These are phyloP conservation scores for Phytophthora sp. DNA, from an alignment of 352 stramenopile genomes.

Conservation along the genomic window DNA sequence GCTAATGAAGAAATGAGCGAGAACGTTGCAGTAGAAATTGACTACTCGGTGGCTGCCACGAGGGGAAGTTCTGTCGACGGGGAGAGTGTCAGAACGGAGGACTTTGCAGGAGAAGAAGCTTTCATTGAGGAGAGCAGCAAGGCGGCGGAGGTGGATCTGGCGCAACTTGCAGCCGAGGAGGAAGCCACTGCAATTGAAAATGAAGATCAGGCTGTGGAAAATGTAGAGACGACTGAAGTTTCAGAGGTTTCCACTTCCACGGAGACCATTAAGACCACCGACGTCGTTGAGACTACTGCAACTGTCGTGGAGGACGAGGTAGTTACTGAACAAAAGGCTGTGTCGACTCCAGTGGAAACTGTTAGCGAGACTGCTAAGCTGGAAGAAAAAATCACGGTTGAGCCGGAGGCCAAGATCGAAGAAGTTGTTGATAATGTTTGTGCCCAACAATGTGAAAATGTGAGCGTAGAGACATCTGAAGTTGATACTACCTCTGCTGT, in stretches of 20 bases:
- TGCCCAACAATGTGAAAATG: too few species aligned
- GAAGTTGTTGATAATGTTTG: too few species aligned
- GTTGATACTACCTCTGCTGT: conserved; percentile 2
- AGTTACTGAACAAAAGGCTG: too few species aligned
- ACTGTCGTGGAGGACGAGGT: too few species aligned
- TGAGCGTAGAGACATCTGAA: not conserved
- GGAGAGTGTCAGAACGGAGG: conserved; percentile 29
- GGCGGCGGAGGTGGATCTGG: conserved; percentile 19
- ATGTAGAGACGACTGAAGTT: not conserved
- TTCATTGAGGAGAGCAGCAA: conserved; percentile 25
- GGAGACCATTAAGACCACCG: too few species aligned
- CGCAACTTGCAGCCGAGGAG: conserved; percentile 22
- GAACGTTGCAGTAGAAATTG: conserved; percentile 1
- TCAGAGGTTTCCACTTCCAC: too few species aligned
- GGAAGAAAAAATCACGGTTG: not conserved
- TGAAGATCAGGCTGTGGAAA: not conserved
- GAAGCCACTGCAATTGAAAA: not conserved
- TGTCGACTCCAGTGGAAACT: too few species aligned
- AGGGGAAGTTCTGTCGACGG: conserved; percentile 26
- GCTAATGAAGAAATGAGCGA: not conserved
- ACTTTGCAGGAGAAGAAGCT: conserved; percentile 19
- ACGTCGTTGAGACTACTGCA: too few species aligned
- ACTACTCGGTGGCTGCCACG: conserved; percentile 31
- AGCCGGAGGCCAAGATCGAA: not conserved
- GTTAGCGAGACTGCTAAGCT: not conserved